phyloP scores from a whole-genome alignment of 257 asterid species.

The Linaria vulgaris region DNA sequence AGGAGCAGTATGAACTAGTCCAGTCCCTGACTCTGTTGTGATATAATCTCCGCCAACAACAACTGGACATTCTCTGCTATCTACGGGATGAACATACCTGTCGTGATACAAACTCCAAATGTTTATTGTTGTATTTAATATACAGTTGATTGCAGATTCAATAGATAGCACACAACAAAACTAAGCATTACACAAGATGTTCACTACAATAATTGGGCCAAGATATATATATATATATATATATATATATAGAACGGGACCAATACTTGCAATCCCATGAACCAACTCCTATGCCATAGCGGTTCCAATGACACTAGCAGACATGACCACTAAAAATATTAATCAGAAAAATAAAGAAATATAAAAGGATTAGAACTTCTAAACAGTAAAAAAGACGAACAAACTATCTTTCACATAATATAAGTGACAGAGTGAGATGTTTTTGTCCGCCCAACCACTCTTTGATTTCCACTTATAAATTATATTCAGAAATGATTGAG shows the following conservation, averaged over 20 bases:
- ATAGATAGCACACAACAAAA: conserved; percentile 14
- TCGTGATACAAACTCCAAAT: too few species aligned
- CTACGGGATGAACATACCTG: conserved; percentile 87
- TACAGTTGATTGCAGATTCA: conserved; percentile 2
- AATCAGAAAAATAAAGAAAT: too few species aligned
- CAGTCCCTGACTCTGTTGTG: conserved; percentile 97
- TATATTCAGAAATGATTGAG: not conserved
- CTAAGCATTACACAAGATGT: not conserved
- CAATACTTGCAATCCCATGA: not conserved
- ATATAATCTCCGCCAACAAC: conserved; percentile 94
- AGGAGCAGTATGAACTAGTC: conserved; percentile 98
- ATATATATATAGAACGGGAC: not conserved
- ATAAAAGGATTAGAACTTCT: not conserved
- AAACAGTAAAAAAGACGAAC: not conserved
- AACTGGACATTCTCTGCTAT: conserved; percentile 80
- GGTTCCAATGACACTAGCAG: not conserved
- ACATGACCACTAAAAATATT: too few species aligned
- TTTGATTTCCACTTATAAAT: not conserved
- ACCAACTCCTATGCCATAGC: not conserved
- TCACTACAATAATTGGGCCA: conserved; percentile 3
- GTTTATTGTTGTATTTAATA: too few species aligned
- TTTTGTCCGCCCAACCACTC: not conserved
- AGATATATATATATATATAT: not conserved
- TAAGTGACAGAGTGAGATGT: not conserved
- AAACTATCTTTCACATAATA: not conserved